Evolutionary conservation across 768 basidiomycete genomes (phyloP).

Genomic region (Boletus bicolor): DNA sequence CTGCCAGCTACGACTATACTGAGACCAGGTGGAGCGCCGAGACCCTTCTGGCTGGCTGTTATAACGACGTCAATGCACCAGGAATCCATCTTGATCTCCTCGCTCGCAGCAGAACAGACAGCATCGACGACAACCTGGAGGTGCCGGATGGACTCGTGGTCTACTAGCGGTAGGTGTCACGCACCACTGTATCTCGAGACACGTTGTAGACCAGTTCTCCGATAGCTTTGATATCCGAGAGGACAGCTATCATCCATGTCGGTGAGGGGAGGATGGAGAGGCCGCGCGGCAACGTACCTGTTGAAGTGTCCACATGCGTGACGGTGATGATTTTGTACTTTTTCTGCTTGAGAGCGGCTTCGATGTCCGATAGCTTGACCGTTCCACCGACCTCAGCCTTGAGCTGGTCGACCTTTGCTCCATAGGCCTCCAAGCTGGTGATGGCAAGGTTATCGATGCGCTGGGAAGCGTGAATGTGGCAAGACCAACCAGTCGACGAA

Average conservation of each 20-base stretch:
- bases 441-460: background rate
- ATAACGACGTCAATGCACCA: constrained; percentile 92
- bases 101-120: constrained; percentile 96
- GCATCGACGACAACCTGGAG: constrained; percentile 78
- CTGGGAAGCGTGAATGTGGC: background rate
- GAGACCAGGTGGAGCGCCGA: constrained; percentile 90
- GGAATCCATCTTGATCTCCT: constrained; percentile 90
- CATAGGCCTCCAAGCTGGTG: constrained; percentile 77
- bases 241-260: constrained; percentile 52
- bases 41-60: constrained; percentile 87
- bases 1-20: constrained; percentile 81
- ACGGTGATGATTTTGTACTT: constrained; percentile 88
- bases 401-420: constrained; percentile 82
- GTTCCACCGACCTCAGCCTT: constrained; percentile 80
- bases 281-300: constrained; percentile 39
- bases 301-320: constrained; percentile 94
- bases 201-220: constrained; percentile 66
- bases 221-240: constrained; percentile 79
- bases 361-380: constrained; percentile 58
- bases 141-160: background rate
- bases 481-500: constrained; percentile 74
- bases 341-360: constrained; percentile 67
- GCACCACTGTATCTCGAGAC: constrained; percentile 82
- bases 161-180: constrained; percentile 8
- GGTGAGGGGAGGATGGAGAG: background rate